phyloP scores from a whole-genome alignment of 805 yeast genomes.

The Metschnikowia lochheadii region DNA sequence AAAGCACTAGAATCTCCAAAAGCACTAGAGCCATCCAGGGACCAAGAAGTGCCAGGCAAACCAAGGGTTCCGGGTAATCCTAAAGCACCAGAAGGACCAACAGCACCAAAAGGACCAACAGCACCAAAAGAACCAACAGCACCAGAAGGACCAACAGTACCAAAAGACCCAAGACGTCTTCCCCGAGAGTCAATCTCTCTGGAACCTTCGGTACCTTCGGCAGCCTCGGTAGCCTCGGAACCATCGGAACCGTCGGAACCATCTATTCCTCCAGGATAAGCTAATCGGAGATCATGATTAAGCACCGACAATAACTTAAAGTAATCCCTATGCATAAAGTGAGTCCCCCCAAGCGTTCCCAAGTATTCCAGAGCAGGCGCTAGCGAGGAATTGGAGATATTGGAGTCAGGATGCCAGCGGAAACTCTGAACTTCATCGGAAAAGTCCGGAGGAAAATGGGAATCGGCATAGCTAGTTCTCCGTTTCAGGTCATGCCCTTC shows the following conservation, averaged over 20 bases:
- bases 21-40: too few species aligned
- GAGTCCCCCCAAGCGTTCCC: conserved; percentile 4
- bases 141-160: too few species aligned
- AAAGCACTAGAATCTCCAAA: too few species aligned
- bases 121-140: too few species aligned
- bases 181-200: neutral
- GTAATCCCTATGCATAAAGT: conserved; percentile 35
- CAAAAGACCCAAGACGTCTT: neutral
- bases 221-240: neutral
- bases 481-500: neutral
- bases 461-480: neutral
- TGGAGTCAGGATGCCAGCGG: neutral
- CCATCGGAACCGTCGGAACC: neutral
- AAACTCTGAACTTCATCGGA: neutral
- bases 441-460: neutral
- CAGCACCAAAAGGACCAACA: too few species aligned
- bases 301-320: conserved; percentile 32
- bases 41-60: neutral
- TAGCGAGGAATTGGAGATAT: neutral
- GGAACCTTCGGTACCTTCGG: neutral
- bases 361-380: conserved; percentile 1
- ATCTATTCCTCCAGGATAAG: neutral
- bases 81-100: too few species aligned
- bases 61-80: neutral
- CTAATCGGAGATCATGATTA: conserved; percentile 11